Evolutionary conservation across 352 stramenopile species (phyloP), one percentile per base, ranked within the genome.

Genomic region (Phytophthora meadii): DNA sequence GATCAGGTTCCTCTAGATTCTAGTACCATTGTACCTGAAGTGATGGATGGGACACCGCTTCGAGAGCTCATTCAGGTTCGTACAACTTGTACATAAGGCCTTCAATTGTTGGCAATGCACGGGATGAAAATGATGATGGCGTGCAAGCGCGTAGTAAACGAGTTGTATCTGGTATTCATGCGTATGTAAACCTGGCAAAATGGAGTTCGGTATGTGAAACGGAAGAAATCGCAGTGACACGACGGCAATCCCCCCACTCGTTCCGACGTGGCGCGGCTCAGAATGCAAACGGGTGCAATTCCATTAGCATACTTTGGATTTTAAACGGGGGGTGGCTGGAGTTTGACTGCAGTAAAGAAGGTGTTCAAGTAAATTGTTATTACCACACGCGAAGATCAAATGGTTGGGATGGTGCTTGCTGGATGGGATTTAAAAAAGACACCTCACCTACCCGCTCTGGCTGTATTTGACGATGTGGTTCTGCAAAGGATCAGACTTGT

Each of bases 341-440:
- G 49, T n/a, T 15, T 60, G 39, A 54, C 41, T 6, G 19, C 59
- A 8, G 36, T 61, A 9, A 61, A 34, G 37, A 68, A 61, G 24
- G 50, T 42, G 3, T 61, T 68, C 28, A 57, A 61, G 6, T 68
- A 61, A 17, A 68, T 53, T n/a, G 59, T 1, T 19, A 52, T 45
- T 37, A 68, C 60, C 17, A 68, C 59, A 12, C 41, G 55, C 1
- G 50, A 61, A 61, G 34, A 51, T 39, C 50, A 67, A 45, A 37
- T 9, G 9, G 59, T 67, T 11, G 57, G 17, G 6, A 58, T 54
- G 19, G 11, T 28, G n/a, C 17, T 56, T 32, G 11, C 48, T 17
- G 57, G 27, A 12, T 65, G 47, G 47, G 27, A 22, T 39, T 10
- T 24, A 0, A 32, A 65, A 27, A 30, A 25, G 7, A 19, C 5